Base-by-base conservation (phyloP, 2,329 filamentous ascomycete genomes). In the Thelonectria blattea region DNA sequence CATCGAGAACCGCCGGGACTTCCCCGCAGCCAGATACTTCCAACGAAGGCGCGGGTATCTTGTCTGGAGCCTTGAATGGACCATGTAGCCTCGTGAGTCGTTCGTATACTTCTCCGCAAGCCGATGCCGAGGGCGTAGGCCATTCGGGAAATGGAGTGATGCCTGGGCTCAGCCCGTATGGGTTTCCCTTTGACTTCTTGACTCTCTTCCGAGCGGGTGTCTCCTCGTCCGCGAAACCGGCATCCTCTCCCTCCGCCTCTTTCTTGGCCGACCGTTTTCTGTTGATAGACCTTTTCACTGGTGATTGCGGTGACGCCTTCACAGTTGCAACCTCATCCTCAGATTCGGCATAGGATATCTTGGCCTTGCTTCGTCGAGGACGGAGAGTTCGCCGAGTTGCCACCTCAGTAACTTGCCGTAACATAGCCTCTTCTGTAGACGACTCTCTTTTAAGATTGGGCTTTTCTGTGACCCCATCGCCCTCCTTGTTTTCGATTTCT, bases 11-110 rank as follows among this genome's bases (percentile, higher is more conserved):
- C 17, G 68, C 68, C 3, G 68, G 68, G 5, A 71, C 68, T 53
- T 71, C 68, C 37, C 68, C 68, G 6, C 68, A 71, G 11, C 68
- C 68, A 8, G 68, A 71, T 15, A 71, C 68, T 54, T 71, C 68
- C 14, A 71, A 47, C 15, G 68, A 71, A 9, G 68, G 68, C 5
- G 68, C 68, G 17, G 68, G 68, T 60, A 71, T 71, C 58, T 68
- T 71, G 30, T 70, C 56, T 0, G 68, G 68, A 2, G 68, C 67
- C 24, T 63, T 68, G 24, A 64, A 56, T 50, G 67, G 56, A n/a
- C 68, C 68, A 15, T 71, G 68, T n/a, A 70, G 24, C 32, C 62
- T 64, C 20, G 68, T 61, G 34, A 71, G 52, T 30, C 59, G 58
- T 5, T n/a, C 32, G 43, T 71, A 71, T 17, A 69, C 67, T 43